phyloP scores from a whole-genome alignment of 169 alveolate species.

The Eimeria praecox region DNA sequence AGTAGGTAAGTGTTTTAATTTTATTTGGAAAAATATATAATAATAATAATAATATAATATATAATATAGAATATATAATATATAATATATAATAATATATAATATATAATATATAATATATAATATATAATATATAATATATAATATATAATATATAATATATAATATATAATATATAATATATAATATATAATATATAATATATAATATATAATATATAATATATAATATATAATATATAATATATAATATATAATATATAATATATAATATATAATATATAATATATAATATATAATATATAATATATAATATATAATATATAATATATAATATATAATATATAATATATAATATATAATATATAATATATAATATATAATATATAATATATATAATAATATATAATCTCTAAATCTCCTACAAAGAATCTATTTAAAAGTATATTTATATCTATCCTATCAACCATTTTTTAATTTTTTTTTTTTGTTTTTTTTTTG shows the following conservation, averaged over 20 bases:
- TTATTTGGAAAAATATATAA: background rate
- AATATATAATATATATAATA: background rate
- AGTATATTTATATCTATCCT: background rate
- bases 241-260: background rate
- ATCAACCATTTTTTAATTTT: too few relatives aligned
- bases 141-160: background rate
- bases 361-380: background rate
- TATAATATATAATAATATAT: background rate
- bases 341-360: background rate
- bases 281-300: background rate
- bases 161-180: background rate
- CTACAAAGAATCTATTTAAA: background rate
- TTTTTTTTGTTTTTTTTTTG: background rate
- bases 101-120: background rate
- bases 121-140: background rate
- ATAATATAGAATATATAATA: background rate
- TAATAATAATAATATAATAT: background rate
- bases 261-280: background rate
- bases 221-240: background rate
- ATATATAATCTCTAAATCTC: background rate
- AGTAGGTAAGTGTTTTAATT: constrained; percentile 83
- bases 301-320: background rate
- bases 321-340: background rate
- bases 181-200: background rate
- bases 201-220: background rate